These are phyloP conservation scores for Colletotrichum camelliae DNA, from an alignment of 2,329 filamentous ascomycete species.

Conservation along the genomic window DNA sequence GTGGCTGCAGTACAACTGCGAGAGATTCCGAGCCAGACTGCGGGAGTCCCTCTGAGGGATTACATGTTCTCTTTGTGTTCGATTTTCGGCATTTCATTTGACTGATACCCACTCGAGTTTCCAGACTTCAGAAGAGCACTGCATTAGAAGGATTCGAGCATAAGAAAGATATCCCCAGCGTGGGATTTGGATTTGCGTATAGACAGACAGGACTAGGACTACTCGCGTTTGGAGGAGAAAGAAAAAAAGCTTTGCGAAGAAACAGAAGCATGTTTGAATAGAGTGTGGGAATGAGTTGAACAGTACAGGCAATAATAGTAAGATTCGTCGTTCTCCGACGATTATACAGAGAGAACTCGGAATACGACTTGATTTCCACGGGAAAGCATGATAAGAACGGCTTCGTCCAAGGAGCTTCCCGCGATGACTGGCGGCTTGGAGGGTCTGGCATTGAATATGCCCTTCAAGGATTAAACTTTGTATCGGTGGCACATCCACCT, in stretches of 20 bases:
- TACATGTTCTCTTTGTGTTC: background rate
- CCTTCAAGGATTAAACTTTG: background rate
- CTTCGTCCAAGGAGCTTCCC: background rate
- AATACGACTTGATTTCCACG: background rate
- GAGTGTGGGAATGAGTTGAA: background rate
- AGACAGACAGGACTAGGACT: background rate
- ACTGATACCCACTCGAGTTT: background rate
- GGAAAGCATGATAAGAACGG: background rate
- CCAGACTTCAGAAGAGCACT: background rate
- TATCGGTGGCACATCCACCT: background rate
- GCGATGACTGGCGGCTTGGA: background rate
- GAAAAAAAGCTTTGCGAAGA: background rate
- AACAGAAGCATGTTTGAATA: background rate
- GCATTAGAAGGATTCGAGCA: background rate
- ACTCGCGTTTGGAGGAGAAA: background rate
- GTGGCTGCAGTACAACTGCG: constrained; percentile 5
- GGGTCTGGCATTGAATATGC: background rate
- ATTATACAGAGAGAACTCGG: background rate
- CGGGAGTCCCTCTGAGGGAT: background rate
- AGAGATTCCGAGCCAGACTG: background rate
- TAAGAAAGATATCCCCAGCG: background rate
- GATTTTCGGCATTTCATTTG: background rate
- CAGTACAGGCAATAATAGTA: background rate
- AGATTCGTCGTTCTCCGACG: background rate
- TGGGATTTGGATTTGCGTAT: background rate